Percentiles rank a stretch among this genome's conserved stretches.
Evolutionary conservation across 305 asterid genomes (phyloP).

Genomic region (Fraxinus paxiana): DNA sequence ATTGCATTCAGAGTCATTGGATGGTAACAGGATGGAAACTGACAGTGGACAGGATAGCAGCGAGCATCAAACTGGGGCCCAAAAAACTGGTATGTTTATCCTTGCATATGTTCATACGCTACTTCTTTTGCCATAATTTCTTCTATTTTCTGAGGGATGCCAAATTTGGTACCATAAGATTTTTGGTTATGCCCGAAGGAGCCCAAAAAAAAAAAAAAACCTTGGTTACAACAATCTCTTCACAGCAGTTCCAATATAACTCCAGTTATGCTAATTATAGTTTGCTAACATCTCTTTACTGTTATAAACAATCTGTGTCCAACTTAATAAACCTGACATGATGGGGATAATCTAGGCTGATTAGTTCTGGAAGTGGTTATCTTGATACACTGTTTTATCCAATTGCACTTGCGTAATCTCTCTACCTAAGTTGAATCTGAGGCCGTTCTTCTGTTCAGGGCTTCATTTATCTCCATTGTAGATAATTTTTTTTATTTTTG

Average conservation of each 20-base stretch:
- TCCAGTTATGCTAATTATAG: background rate
- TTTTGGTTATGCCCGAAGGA: background rate
- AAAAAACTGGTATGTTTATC: constrained; percentile 31
- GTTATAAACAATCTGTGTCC: background rate
- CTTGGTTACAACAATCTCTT: background rate
- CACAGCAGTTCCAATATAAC: background rate
- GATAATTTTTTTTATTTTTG: background rate
- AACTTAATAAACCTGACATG: constrained; percentile 2
- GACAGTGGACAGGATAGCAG: constrained; percentile 23
- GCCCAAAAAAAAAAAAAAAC: background rate
- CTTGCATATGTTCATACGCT: background rate
- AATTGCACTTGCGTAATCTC: background rate
- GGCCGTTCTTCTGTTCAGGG: background rate
- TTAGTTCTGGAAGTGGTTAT: background rate
- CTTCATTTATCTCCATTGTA: background rate
- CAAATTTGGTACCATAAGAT: constrained; percentile 8
- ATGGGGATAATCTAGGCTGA: background rate
- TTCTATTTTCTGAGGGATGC: background rate
- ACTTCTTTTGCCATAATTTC: background rate
- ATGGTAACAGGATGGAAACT: constrained; percentile 10
- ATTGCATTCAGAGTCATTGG: constrained; percentile 23
- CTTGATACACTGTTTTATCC: background rate
- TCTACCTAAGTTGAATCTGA: background rate
- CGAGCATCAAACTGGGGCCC: constrained; percentile 39
- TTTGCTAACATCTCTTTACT: background rate